These are phyloP conservation scores for Hymenotorrendiella dingleyae DNA, from an alignment of 2,329 filamentous ascomycete species.

Conservation along the genomic window DNA sequence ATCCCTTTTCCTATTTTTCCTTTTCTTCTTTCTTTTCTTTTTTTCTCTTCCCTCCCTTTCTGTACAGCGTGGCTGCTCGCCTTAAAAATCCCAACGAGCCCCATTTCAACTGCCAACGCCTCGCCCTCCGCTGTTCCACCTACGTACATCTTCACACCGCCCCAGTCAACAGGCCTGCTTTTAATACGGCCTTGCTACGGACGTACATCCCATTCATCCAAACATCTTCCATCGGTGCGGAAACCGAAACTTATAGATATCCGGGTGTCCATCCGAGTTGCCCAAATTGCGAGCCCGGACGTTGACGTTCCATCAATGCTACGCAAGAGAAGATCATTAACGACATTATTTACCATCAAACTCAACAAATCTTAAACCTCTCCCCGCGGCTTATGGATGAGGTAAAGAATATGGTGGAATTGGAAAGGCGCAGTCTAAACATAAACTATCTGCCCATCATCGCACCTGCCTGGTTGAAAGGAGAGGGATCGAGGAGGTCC, in stretches of 20 bases:
- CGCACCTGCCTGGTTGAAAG: not conserved
- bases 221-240: too few relatives aligned
- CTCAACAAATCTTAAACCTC: not conserved
- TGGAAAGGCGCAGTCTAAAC: conserved; percentile 3
- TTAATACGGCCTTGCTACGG: not conserved
- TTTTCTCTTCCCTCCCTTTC: not conserved
- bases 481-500: too few relatives aligned
- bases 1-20: not conserved
- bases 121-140: not conserved
- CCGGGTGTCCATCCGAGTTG: too few relatives aligned
- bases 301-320: too few relatives aligned
- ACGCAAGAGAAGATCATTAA: too few relatives aligned
- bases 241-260: too few relatives aligned
- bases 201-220: too few relatives aligned
- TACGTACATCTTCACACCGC: too few relatives aligned
- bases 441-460: conserved; percentile 2
- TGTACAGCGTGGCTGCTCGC: not conserved
- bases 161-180: not conserved
- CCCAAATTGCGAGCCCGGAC: too few relatives aligned
- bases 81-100: not conserved
- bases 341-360: not conserved
- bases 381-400: not conserved
- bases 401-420: conserved; percentile 8
- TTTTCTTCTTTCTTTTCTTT: not conserved
- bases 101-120: not conserved